A percentile compares a stretch with the other conserved stretches of the same genome.
phyloP scores from a whole-genome alignment of 2,329 filamentous ascomycete species.

The Hysterium pulicare region DNA sequence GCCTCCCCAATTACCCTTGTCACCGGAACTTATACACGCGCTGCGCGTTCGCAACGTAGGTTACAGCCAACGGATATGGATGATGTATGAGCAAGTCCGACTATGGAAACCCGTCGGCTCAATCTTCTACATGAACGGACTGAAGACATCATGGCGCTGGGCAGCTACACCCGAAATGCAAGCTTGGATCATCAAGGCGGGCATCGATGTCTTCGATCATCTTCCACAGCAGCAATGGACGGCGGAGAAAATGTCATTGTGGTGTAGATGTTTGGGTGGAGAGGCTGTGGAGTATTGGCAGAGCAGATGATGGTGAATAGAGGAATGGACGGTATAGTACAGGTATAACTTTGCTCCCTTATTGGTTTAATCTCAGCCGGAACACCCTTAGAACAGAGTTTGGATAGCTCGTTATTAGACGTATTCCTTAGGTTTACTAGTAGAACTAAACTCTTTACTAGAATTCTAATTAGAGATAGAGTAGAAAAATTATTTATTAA shows the following conservation, averaged over 20 bases:
- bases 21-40: background rate
- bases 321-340: too few species aligned
- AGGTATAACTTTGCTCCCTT: too few species aligned
- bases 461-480: too few species aligned
- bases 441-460: too few species aligned
- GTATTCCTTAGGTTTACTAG: too few species aligned
- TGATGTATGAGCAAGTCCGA: constrained; percentile 11
- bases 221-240: constrained; percentile 1
- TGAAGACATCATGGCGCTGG: constrained; percentile 5
- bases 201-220: constrained; percentile 2
- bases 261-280: background rate
- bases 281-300: background rate
- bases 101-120: constrained; percentile 7
- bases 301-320: too few species aligned
- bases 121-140: constrained; percentile 6
- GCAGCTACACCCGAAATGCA: constrained; percentile 3
- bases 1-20: constrained; percentile 1
- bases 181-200: constrained; percentile 3
- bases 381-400: too few species aligned
- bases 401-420: too few species aligned
- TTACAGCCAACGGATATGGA: constrained; percentile 8
- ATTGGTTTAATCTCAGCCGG: too few species aligned
- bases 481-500: too few species aligned
- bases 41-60: constrained; percentile 3
- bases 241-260: background rate